Percentiles rank a stretch among this genome's conserved stretches.
Evolutionary conservation across 1,139 yeast species (phyloP).

Genomic region (Scheffersomyces insectosa): DNA sequence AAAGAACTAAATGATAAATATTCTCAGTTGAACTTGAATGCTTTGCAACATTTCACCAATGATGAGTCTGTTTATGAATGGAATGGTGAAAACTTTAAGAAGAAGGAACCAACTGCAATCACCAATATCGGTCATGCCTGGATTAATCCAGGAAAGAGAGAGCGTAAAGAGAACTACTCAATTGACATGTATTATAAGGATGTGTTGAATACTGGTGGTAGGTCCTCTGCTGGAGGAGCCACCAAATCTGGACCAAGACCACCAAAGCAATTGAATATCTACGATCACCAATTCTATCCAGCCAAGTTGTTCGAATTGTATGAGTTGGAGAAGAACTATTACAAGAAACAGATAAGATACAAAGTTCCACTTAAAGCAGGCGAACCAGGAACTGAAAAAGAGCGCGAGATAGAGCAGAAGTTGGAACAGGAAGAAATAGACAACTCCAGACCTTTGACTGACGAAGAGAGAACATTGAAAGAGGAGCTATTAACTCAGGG

Average conservation of each 20-base stretch:
- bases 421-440: slow-evolving; percentile 63
- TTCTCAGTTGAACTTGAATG: slow-evolving; percentile 68
- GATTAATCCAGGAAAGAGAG: slow-evolving; percentile 78
- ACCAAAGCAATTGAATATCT: slow-evolving; percentile 67
- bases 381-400: slow-evolving; percentile 38
- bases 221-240: slow-evolving; percentile 31
- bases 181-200: slow-evolving; percentile 80
- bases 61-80: slow-evolving; percentile 77
- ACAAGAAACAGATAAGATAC: slow-evolving; percentile 51
- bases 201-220: slow-evolving; percentile 67
- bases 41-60: slow-evolving; percentile 68
- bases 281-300: slow-evolving; percentile 75
- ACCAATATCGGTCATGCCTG: slow-evolving; percentile 52
- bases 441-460: slow-evolving; percentile 65
- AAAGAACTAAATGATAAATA: slow-evolving; percentile 62
- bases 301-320: slow-evolving; percentile 59
- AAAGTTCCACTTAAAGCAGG: slow-evolving; percentile 51
- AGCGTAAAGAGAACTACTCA: slow-evolving; percentile 74
- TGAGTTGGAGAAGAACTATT: slow-evolving; percentile 66
- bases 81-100: slow-evolving; percentile 82
- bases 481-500: slow-evolving; percentile 58
- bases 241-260: slow-evolving; percentile 54
- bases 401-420: slow-evolving; percentile 53
- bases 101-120: slow-evolving; percentile 50
- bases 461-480: slow-evolving; percentile 63